Evolutionary conservation across 768 basidiomycete genomes (phyloP).

Genomic region (Rhodotorula taiwanensis): DNA sequence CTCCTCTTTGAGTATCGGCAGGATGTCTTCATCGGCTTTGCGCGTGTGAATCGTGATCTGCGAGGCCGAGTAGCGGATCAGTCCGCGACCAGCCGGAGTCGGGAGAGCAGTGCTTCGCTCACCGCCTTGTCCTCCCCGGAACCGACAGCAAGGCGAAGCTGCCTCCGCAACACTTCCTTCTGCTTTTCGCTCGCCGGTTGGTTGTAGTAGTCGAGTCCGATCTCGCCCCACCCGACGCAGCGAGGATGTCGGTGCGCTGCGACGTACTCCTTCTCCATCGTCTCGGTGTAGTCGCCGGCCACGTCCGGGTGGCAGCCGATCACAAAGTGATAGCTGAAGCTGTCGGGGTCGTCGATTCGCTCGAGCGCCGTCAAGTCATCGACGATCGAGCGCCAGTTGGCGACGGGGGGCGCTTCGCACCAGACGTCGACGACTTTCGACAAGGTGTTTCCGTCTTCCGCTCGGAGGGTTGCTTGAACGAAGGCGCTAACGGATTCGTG

Average conservation of each 20-base stretch:
- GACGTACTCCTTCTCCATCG: constrained; percentile 63
- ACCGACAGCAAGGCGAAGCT: constrained; percentile 60
- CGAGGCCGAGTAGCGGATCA: not conserved
- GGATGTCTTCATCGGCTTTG: constrained; percentile 76
- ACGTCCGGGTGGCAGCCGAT: constrained; percentile 60
- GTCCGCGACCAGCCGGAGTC: too few relatives aligned
- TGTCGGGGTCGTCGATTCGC: constrained; percentile 1
- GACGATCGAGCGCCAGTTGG: constrained; percentile 5
- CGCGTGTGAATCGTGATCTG: constrained; percentile 73
- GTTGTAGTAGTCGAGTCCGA: constrained; percentile 74
- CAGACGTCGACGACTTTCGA: constrained; percentile 67
- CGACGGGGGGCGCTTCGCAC: constrained; percentile 56
- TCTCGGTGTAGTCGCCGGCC: constrained; percentile 61
- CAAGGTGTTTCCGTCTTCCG: not conserved
- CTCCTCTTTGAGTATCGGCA: constrained; percentile 65
- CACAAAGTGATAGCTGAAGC: constrained; percentile 69
- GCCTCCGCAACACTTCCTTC: constrained; percentile 59
- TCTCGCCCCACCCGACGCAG: constrained; percentile 83
- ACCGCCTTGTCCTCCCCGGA: constrained; percentile 57
- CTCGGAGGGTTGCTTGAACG: constrained; percentile 55
- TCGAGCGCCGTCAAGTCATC: constrained; percentile 15
- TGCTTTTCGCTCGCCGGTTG: constrained; percentile 66
- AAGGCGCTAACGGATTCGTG: constrained; percentile 62
- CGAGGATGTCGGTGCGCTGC: constrained; percentile 56
- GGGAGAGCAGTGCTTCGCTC: not conserved